phyloP scores from a whole-genome alignment of 2,329 filamentous ascomycete genomes.

The Penicillium sp. region DNA sequence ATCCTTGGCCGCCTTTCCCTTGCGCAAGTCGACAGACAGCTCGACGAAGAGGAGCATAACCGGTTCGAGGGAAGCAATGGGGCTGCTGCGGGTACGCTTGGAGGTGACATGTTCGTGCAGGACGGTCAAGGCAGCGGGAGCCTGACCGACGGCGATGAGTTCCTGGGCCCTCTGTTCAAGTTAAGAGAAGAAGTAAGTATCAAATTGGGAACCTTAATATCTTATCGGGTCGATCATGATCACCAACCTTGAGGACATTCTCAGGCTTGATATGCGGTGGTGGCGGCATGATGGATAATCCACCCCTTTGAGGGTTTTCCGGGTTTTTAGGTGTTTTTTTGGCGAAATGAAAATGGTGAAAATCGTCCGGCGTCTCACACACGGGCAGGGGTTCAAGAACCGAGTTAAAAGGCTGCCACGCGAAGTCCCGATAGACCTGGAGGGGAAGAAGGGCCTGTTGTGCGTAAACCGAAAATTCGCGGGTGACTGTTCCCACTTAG shows the following conservation, averaged over 20 bases:
- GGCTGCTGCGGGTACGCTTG: conserved; percentile 95
- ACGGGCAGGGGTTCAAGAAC: conserved; percentile 33
- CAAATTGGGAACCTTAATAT: not conserved
- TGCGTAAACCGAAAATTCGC: conserved; percentile 38
- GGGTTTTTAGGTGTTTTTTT: conserved; percentile 11
- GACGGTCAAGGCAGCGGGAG: conserved; percentile 85
- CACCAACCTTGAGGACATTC: conserved; percentile 84
- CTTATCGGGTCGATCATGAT: conserved; percentile 9
- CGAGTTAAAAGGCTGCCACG: conserved; percentile 36
- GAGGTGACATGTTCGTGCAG: conserved; percentile 99
- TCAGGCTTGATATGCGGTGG: conserved; percentile 97
- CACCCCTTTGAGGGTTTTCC: conserved; percentile 27
- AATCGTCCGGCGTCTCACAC: conserved; percentile 21
- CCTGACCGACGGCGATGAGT: conserved; percentile 96
- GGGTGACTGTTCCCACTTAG: conserved; percentile 29
- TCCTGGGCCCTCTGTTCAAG: conserved; percentile 76
- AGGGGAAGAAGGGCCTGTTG: conserved; percentile 33
- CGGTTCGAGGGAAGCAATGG: conserved; percentile 92
- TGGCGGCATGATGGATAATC: conserved; percentile 72
- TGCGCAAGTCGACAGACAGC: conserved; percentile 93
- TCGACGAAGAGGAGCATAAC: conserved; percentile 98
- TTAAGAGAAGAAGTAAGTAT: conserved; percentile 13
- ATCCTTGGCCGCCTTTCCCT: conserved; percentile 98
- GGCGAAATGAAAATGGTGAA: conserved; percentile 4
- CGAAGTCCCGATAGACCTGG: conserved; percentile 31